Base-by-base conservation (phyloP, 179 eudicot genomes). In the Sideroxylon spinosum region DNA sequence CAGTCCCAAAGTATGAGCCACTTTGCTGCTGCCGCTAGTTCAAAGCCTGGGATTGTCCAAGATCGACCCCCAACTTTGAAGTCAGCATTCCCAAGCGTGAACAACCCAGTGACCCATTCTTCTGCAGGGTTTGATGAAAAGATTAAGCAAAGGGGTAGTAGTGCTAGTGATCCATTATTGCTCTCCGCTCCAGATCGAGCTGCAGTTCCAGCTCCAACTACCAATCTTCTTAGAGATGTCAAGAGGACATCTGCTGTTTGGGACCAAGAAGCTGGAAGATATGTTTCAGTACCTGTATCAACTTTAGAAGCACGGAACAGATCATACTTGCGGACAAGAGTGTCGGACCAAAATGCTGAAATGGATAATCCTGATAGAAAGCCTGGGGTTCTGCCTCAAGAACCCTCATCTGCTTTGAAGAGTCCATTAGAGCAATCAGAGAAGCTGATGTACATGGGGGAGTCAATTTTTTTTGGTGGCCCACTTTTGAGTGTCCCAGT, bases 191-290 rank as follows among this genome's bases (percentile, higher is more conserved):
- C 83, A 2, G 76, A 68, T 25, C 75, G 67, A 44, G 82, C 72
- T 49, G 12, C 81, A 67, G 76, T 89, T 48, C 63, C 78, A 60
- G 77, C 69, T 37, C 44, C 44, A 14, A 61, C 91, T 62, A 78
- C 82, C 19, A 84, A 86, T 78, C 85, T 94, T 20, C 86, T 92
- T 3, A 86, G 98, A 79, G 98, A 94, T 72, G 86, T 91, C 29
- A 91, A 88, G 76, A 86, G 92, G 83, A 86, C 97, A 26, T 91
- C 97, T 4, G 97, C 93, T 25, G 90, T 95, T 13, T 95, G 98
- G 97, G 98, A 95, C 83, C 97, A 93, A 82, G 98, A 95, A 78
- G 98, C 97, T 10, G 98, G 97, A 72, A 82, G 98, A 79, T 95
- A 95, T 57, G 91, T 95, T 46, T 95, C 98, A 2, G 89, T 94